Percentiles rank a stretch among this genome's conserved stretches.
These are phyloP conservation scores for Saccharomycopsis malanga DNA, from an alignment of 805 yeast genomes.

Conservation along the genomic window DNA sequence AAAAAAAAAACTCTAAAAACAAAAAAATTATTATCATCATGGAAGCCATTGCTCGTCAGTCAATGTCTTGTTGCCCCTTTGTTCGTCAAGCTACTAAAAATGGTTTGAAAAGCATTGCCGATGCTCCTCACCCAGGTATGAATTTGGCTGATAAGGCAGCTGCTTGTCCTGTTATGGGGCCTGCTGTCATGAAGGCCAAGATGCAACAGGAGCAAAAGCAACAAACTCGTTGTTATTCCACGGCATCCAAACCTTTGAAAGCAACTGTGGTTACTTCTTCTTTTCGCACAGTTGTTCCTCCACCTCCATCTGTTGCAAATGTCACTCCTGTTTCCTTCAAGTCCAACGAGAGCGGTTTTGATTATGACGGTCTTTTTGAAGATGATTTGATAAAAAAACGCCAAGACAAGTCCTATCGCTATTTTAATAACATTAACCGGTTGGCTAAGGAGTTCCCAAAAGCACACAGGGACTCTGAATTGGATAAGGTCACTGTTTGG, in stretches of 20 bases:
- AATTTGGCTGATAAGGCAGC: slow-evolving; percentile 51
- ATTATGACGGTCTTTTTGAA: slow-evolving; percentile 63
- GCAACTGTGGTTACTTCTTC: slow-evolving; percentile 23
- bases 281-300: slow-evolving; percentile 26
- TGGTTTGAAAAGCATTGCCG: slow-evolving; percentile 51
- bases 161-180: slow-evolving; percentile 87
- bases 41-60: slow-evolving; percentile 75
- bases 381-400: slow-evolving; percentile 68
- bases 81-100: slow-evolving; percentile 51
- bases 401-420: slow-evolving; percentile 86
- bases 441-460: slow-evolving; percentile 88
- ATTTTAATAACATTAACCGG: slow-evolving; percentile 94
- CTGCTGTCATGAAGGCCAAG: slow-evolving; percentile 42
- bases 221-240: slow-evolving; percentile 28
- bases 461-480: slow-evolving; percentile 74
- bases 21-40: slow-evolving; percentile 30
- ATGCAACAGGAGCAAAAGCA: slow-evolving; percentile 27
- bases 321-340: slow-evolving; percentile 23
- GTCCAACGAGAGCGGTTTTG: slow-evolving; percentile 50
- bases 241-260: slow-evolving; percentile 29
- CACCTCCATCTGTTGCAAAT: slow-evolving; percentile 30
- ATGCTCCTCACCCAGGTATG: slow-evolving; percentile 27
- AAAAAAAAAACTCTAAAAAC: background rate
- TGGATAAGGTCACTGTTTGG: slow-evolving; percentile 95
- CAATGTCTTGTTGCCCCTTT: slow-evolving; percentile 80